These are phyloP conservation scores for Diaporthe citrichinensis DNA, from an alignment of 2,329 filamentous ascomycete species.

Conservation along the genomic window DNA sequence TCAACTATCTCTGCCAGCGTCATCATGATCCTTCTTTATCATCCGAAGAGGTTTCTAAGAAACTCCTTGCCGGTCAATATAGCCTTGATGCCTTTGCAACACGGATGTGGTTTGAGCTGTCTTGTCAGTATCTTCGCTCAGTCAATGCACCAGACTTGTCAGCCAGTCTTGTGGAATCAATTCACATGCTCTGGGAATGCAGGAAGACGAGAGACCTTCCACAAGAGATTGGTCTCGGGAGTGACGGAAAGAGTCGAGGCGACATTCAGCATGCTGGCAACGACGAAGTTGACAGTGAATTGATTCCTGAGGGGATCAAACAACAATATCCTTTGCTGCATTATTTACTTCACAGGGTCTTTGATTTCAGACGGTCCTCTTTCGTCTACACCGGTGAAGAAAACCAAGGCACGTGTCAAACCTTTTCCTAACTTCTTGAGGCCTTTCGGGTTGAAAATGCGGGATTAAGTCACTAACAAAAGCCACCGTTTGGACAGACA, in stretches of 20 bases:
- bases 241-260: neutral
- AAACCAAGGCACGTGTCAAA: no score
- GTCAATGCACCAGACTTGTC: neutral
- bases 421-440: no score
- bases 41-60: neutral
- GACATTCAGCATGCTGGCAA: neutral
- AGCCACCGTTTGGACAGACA: neutral
- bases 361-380: neutral
- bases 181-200: neutral
- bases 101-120: conserved; percentile 21
- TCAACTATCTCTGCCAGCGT: conserved; percentile 12
- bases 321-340: neutral
- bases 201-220: neutral
- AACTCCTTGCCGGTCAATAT: neutral
- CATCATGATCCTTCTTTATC: neutral
- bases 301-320: neutral
- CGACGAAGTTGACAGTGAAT: no score
- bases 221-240: fast-evolving
- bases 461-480: no score
- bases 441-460: no score
- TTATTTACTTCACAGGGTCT: neutral
- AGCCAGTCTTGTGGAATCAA: neutral
- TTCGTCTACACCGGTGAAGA: neutral
- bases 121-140: conserved; percentile 5
- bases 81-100: conserved; percentile 3